Evolutionary conservation across 441 rosid genomes (phyloP), one percentile per base, ranked within the genome.

Genomic region (Erodium trifolium): DNA sequence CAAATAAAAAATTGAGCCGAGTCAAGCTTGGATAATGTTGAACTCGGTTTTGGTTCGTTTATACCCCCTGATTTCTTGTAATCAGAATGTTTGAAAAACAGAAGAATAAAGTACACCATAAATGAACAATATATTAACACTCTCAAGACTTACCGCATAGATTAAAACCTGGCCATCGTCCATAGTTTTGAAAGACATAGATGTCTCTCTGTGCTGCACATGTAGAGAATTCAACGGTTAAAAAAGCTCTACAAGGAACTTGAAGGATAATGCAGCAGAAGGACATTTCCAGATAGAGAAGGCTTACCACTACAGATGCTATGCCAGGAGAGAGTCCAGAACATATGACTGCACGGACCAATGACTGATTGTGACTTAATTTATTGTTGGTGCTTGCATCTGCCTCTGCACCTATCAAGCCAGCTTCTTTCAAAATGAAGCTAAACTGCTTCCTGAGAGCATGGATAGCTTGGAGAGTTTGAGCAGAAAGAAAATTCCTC

Each of bases 271-370:
- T 69, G 68, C 19, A 66, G 12, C 11, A 66, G 12, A 8, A 68
- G 47, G 16, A 41, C 67, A 27, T 35, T 68, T 71, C 31, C n/a
- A 63, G 67, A 67, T 62, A 70, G 60, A 34, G 66, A 69, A 7
- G 47, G 67, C 83, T 80, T 78, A 88, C 99, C 87, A 95, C 97
- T 12, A 95, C 97, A 71, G 99, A 95, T 68, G 92, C 86, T 76
- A 95, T 89, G 65, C 99, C 99, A 62, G 99, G 99, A 81, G 86
- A 95, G 43, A 95, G 93, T 67, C 99, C 99, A 64, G 98, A 87
- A 81, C 99, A 92, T 77, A 95, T 87, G 82, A 95, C 73, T 67
- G 97, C 99, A 65, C 98, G 97, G 68, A 95, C 97, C 72, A 95
- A 79, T 66, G 90, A 84, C 76, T 90, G 97, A 75, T 89, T 89